Evolutionary conservation across 768 basidiomycete genomes (phyloP), one percentile per base, ranked within the genome.

Genomic region (Clitopilus passeckerianus): DNA sequence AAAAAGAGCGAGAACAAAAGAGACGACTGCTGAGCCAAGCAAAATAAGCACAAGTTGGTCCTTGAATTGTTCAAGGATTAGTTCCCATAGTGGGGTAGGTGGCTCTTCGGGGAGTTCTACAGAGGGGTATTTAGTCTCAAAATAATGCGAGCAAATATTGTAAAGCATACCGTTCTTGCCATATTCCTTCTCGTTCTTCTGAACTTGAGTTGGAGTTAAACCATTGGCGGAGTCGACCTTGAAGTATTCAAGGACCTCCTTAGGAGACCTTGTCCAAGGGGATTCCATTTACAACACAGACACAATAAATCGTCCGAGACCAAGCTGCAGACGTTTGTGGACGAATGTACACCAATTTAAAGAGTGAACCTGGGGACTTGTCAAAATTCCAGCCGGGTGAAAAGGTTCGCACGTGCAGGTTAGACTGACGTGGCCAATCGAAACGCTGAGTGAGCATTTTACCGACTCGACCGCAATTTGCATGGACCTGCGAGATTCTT

Each of bases 1-100:
- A 59, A 98, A 78, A 33, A 96, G 72, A 7, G 96, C 96, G 41
- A 99, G 80, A 14, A 95, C 78, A 73, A 99, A 95, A 9, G 96
- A 98, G 64, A 98, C 82, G 50, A 91, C 87, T 12, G 96, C 96
- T 1, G 95, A 97, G 1, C 83, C 95, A 52, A 99, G 88, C 34
- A 99, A 84, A 69, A 99, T 98, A 63, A 99, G 87, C 43, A 99
- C 96, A 27, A 99, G 85, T 73, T 97, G 94, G 75, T 99, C 96
- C 79, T 98, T 90, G 82, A 99, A 99, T 75, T 99, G 96, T 65
- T 97, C 95, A n/a, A 99, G 81, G 60, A 99, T 89, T 61, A 98
- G 86, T 69, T 93, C 83, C 93, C 94, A 95, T 33, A 98, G 70
- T 3, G 95, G 92, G 4, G 96, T 97, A 2, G 92, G 76, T 0